phyloP scores from a whole-genome alignment of 1,139 yeast species.

The Lodderomyces margitis region DNA sequence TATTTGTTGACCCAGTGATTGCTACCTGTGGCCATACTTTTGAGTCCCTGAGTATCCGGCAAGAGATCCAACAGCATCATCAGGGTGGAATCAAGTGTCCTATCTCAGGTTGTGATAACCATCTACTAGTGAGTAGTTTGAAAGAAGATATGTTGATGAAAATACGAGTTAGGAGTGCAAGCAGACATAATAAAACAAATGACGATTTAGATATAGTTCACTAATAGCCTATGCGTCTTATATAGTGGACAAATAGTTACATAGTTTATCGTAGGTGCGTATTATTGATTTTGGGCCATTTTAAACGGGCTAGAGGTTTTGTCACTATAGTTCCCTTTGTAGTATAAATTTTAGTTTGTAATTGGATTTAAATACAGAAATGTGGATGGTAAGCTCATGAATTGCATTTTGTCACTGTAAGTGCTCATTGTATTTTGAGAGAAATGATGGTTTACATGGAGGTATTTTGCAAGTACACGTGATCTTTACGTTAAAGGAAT shows the following conservation, averaged over 20 bases:
- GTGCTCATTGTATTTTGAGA: neutral
- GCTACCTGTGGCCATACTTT: constrained; percentile 63
- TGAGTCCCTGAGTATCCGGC: constrained; percentile 46
- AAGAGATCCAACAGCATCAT: constrained; percentile 22
- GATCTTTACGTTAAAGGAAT: neutral
- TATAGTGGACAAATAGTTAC: too few species aligned
- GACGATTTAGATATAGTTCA: constrained; percentile 13
- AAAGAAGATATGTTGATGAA: constrained; percentile 48
- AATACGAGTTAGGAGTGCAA: constrained; percentile 44
- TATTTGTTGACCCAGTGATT: constrained; percentile 51
- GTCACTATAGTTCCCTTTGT: too few species aligned
- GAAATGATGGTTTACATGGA: neutral
- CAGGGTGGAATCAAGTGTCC: constrained; percentile 35
- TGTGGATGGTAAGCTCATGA: too few species aligned
- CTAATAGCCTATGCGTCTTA: too few species aligned
- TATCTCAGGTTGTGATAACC: constrained; percentile 44
- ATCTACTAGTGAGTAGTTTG: constrained; percentile 29
- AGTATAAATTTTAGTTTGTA: too few species aligned
- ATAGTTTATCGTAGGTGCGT: neutral
- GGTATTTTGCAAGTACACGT: neutral
- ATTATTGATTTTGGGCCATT: too few species aligned
- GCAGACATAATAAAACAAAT: constrained; percentile 6
- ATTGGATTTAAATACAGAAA: too few species aligned
- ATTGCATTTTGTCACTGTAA: neutral
- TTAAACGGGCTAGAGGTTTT: too few species aligned